Evolutionary conservation across 129 eudicot species (phyloP), one percentile per base, ranked within the genome.

Genomic region (Glebionis coronaria): DNA sequence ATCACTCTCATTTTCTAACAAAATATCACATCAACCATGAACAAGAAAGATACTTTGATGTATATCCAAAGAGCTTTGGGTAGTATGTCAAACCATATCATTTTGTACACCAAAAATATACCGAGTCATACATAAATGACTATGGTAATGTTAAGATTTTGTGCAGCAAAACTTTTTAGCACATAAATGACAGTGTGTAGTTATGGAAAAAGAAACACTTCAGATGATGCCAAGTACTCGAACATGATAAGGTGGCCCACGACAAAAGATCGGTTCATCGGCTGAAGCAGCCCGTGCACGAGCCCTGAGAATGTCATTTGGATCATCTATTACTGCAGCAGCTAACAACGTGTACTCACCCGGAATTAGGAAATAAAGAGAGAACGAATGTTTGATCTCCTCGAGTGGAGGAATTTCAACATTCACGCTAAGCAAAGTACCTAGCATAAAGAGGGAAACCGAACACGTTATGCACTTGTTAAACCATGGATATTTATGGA

Each of bases 261-360:
- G 90, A 54, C 99, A 93, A 28, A 93, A 67, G 63, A 93, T 83
- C 0, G 97, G 90, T 73, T 93, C 99, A 18, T 85, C 91, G 14
- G 73, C 62, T 38, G 88, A 78, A 23, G 61, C 65, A 71, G 80
- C 61, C 51, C 82, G 83, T 0, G 99, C 97, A 63, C 97, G 84
- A 5, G 99, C 95, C 76, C 99, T 76, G 54, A 93, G 85, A 70
- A 93, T 84, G 59, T 86, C 99, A 55, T 87, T 93, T 3, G 99
- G 95, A 71, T 86, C 95, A 57, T 88, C 82, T 71, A 89, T 93
- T 42, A 89, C 73, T 38, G 99, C 89, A 69, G 95, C 97, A 58
- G 97, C 97, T 57, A 89, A 78, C 61, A 93, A 74, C 29, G 99
- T 89, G 87, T 93, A 93, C 72, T 93, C 99, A 21, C 99, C 99